Base-by-base conservation (phyloP, 371 early-diverging fungal species). In the Actinomucor elegans region DNA sequence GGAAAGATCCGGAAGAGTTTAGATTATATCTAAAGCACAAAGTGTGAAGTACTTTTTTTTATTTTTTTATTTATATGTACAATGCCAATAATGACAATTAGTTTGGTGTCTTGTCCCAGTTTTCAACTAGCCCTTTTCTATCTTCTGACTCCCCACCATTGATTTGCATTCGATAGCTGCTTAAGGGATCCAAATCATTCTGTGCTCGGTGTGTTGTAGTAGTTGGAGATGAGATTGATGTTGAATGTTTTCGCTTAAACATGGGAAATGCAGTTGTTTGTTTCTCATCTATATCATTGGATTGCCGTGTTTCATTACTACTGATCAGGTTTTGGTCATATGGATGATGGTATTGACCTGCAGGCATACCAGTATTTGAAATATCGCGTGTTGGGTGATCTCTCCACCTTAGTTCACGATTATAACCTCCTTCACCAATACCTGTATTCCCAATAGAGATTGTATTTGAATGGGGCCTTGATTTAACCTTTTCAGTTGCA, bases 191-290 rank as follows among this genome's bases (percentile, higher is more conserved):
- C 11, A 71, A 40, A 18, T 64, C 52, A 38, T 71, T 50, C 41
- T 71, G 67, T 37, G 59, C 67, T 40, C 71, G 42, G 28, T 62
- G 70, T 4, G 37, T 32, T 27, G 47, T 40, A 14, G 61, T 15
- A 17, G 43, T 21, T 10, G 35, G 27, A 17, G 34, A 33, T 27
- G 53, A 52, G 11, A 42, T 33, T 2, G 49, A 55, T 11, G 48
- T 11, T n/a, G 44, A 17, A 24, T 52, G 49, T 8, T 44, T 52
- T 5, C 49, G 48, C 27, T 34, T 45, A 41, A 45, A 45, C 1
- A 44, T 24, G 5, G 54, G 9, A 35, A 24, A 34, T n/a, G 28
- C 20, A 40, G 15, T 15, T 23, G 23, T 26, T 42, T 41, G 41
- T 38, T n/a, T n/a, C n/a, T n/a, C n/a, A n/a, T n/a, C n/a, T n/a